Evolutionary conservation across 306 rosid genomes (phyloP).

Genomic region (Cicer yamashitae): DNA sequence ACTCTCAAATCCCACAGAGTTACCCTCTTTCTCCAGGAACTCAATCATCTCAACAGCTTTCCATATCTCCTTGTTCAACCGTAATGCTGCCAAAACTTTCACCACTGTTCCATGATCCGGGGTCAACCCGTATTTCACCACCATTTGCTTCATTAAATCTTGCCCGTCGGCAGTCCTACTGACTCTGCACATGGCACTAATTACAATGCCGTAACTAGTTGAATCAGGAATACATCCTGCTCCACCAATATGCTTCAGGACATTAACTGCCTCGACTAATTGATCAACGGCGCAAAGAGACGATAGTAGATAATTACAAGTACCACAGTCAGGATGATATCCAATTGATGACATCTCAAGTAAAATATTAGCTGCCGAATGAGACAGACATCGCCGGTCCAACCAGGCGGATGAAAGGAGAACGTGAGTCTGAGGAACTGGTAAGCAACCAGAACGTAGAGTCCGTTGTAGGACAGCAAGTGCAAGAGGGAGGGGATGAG

Average conservation of each 20-base stretch:
- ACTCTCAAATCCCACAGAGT: slow-evolving; percentile 69
- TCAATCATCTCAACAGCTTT: slow-evolving; percentile 67
- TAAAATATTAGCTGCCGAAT: slow-evolving; percentile 57
- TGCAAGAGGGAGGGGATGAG: slow-evolving; percentile 65
- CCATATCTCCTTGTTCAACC: slow-evolving; percentile 74
- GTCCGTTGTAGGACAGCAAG: slow-evolving; percentile 71
- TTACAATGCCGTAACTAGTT: slow-evolving; percentile 63
- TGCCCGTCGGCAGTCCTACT: slow-evolving; percentile 64
- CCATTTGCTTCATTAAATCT: slow-evolving; percentile 65
- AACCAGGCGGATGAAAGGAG: slow-evolving; percentile 77
- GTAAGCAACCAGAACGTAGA: slow-evolving; percentile 73
- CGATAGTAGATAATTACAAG: slow-evolving; percentile 68
- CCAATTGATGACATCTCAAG: slow-evolving; percentile 74
- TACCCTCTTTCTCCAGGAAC: slow-evolving; percentile 63
- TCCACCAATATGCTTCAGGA: slow-evolving; percentile 74
- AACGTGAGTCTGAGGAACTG: slow-evolving; percentile 67
- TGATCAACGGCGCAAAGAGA: slow-evolving; percentile 77
- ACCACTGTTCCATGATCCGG: slow-evolving; percentile 69
- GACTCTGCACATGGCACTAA: slow-evolving; percentile 62
- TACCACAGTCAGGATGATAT: slow-evolving; percentile 65
- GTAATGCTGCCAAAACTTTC: slow-evolving; percentile 61
- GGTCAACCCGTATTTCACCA: slow-evolving; percentile 60
- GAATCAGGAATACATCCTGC: slow-evolving; percentile 78
- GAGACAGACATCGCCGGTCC: slow-evolving; percentile 46
- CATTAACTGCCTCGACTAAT: slow-evolving; percentile 66